A percentile compares a stretch with the other conserved stretches of the same genome.
phyloP scores from a whole-genome alignment of 208 protist species.

The Trypanosomatidae sp. region DNA sequence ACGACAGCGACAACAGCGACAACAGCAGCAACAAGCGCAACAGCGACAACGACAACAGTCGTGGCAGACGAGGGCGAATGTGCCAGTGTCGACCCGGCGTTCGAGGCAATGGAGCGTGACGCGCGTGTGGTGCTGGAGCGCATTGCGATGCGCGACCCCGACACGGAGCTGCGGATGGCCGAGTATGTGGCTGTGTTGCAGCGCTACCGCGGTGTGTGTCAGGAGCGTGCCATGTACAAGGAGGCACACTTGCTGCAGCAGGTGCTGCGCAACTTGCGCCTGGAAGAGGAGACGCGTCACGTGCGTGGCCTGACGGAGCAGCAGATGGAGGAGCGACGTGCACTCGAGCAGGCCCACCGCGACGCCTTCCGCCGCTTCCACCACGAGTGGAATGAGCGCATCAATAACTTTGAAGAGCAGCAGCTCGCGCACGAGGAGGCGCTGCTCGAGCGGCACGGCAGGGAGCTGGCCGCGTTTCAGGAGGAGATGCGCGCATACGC shows the following conservation, averaged over 20 bases:
- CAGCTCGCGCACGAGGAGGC: conserved; percentile 62
- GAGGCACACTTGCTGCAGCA: conserved; percentile 88
- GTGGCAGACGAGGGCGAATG: neutral
- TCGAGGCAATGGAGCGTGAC: conserved; percentile 31
- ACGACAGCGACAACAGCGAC: neutral
- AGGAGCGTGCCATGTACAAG: conserved; percentile 76
- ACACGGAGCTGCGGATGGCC: conserved; percentile 8
- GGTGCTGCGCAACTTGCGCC: conserved; percentile 71
- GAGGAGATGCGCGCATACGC: conserved; percentile 45
- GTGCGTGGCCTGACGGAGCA: conserved; percentile 75
- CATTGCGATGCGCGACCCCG: conserved; percentile 35
- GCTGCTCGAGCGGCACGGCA: conserved; percentile 84
- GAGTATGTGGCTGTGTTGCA: conserved; percentile 50
- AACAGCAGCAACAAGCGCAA: neutral
- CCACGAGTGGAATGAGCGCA: conserved; percentile 71
- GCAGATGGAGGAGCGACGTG: conserved; percentile 75
- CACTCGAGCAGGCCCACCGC: conserved; percentile 76
- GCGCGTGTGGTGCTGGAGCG: conserved; percentile 58
- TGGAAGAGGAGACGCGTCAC: conserved; percentile 85
- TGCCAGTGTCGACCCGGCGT: conserved; percentile 10
- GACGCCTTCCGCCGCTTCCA: conserved; percentile 83
- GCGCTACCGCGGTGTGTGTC: conserved; percentile 67
- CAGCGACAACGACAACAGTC: neutral
- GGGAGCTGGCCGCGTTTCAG: conserved; percentile 66
- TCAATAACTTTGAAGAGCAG: conserved; percentile 79